Percentiles rank a stretch among this genome's conserved stretches.
phyloP scores from a whole-genome alignment of 2,329 filamentous ascomycete species.

The Ophiostoma himal-ulmi region DNA sequence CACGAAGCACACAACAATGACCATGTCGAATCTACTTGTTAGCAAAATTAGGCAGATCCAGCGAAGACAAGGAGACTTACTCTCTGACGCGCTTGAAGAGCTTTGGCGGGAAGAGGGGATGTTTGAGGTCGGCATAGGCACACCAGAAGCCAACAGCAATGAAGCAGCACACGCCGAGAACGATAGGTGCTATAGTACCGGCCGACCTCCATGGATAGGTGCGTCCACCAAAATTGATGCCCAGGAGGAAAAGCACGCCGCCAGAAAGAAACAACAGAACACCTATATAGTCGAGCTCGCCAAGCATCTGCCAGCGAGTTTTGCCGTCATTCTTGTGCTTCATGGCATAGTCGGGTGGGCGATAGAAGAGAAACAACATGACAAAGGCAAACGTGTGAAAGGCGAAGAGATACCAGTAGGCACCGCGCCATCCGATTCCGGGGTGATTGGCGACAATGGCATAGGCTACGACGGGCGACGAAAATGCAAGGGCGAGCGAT shows the following conservation, averaged over 20 bases:
- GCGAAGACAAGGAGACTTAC: neutral
- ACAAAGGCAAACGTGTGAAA: slow-evolving; percentile 28
- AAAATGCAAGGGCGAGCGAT: slow-evolving; percentile 21
- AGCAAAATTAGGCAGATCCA: neutral
- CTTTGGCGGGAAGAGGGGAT: slow-evolving; percentile 32
- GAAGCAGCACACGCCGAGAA: slow-evolving; percentile 28
- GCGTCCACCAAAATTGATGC: neutral
- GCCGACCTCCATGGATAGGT: neutral
- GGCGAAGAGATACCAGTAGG: slow-evolving; percentile 27
- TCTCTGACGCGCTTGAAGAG: slow-evolving; percentile 28
- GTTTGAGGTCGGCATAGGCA: slow-evolving; percentile 29
- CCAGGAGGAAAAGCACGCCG: slow-evolving; percentile 16
- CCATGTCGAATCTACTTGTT: slow-evolving; percentile 26
- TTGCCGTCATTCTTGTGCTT: slow-evolving; percentile 29
- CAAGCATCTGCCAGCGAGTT: slow-evolving; percentile 28
- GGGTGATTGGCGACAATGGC: slow-evolving; percentile 27
- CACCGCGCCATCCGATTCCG: slow-evolving; percentile 21
- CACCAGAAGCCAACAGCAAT: slow-evolving; percentile 32
- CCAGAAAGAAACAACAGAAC: slow-evolving; percentile 30
- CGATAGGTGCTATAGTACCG: slow-evolving; percentile 29
- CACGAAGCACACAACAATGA: slow-evolving; percentile 32
- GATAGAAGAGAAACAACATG: slow-evolving; percentile 32
- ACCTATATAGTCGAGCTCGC: slow-evolving; percentile 36
- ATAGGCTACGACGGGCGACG: neutral
- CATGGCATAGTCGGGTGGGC: slow-evolving; percentile 36